Evolutionary conservation across 2,329 filamentous ascomycete species (phyloP).

Genomic region (Aspergillus aculeatinus): DNA sequence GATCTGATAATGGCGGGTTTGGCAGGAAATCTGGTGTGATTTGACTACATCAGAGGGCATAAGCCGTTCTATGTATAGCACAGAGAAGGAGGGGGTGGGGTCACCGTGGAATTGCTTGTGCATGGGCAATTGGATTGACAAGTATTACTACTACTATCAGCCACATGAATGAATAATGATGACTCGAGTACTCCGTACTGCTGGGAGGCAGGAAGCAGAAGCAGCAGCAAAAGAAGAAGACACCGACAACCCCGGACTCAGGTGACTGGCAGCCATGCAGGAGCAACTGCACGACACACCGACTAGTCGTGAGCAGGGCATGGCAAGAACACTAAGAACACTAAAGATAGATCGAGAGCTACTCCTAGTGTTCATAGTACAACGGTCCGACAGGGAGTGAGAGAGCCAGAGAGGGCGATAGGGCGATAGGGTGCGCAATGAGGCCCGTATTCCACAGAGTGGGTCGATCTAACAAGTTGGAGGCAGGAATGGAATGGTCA

Average conservation of each 20-base stretch:
- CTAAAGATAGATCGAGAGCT: slow-evolving; percentile 2
- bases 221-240: neutral
- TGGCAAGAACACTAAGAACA: neutral
- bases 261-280: slow-evolving; percentile 12
- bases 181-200: neutral
- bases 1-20: neutral
- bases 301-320: neutral
- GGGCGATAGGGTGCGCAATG: neutral
- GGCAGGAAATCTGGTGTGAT: slow-evolving; percentile 2
- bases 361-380: neutral
- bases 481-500: slow-evolving; percentile 14
- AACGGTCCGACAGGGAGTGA: slow-evolving; percentile 2
- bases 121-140: too few relatives aligned
- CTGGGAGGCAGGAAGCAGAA: neutral
- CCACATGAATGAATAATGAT: neutral
- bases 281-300: slow-evolving; percentile 7
- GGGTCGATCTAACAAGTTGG: slow-evolving; percentile 1
- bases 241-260: slow-evolving; percentile 7
- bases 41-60: neutral
- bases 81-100: neutral
- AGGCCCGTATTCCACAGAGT: neutral
- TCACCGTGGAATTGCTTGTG: neutral
- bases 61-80: slow-evolving; percentile 6
- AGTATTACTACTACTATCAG: neutral
- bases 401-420: neutral